A percentile compares a stretch with the other conserved stretches of the same genome.
These are phyloP conservation scores for Hirsutella thompsonii DNA, from an alignment of 2,329 filamentous ascomycete species.

Conservation along the genomic window DNA sequence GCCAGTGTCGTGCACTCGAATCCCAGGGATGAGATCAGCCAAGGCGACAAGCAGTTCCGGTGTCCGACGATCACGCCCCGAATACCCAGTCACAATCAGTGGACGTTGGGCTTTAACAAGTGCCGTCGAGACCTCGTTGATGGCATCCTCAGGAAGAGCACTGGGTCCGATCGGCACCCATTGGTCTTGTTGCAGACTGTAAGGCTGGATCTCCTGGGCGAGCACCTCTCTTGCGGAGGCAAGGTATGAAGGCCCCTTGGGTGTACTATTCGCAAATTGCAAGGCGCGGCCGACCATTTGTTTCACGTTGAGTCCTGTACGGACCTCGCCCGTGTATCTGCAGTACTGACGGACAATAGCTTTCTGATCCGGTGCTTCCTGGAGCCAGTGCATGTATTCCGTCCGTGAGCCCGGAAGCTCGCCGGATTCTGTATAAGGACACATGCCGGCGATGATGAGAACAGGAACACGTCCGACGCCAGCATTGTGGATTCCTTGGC, in stretches of 20 bases:
- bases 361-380: conserved; percentile 66
- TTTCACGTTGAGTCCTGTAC: conserved; percentile 68
- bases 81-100: conserved; percentile 54
- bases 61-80: conserved; percentile 50
- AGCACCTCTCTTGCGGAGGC: conserved; percentile 63
- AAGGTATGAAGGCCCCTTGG: conserved; percentile 64
- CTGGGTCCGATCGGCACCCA: conserved; percentile 57
- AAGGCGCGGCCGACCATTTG: conserved; percentile 72
- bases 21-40: conserved; percentile 48
- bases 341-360: conserved; percentile 70
- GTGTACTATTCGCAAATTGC: conserved; percentile 61
- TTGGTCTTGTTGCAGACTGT: conserved; percentile 40
- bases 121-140: conserved; percentile 42
- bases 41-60: conserved; percentile 49
- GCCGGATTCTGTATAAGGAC: conserved; percentile 55
- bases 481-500: conserved; percentile 62
- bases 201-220: conserved; percentile 65
- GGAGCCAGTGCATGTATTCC: conserved; percentile 72
- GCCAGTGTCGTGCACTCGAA: conserved; percentile 58
- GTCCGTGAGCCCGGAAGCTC: conserved; percentile 59
- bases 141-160: conserved; percentile 32
- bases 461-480: conserved; percentile 58
- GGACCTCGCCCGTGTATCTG: conserved; percentile 65
- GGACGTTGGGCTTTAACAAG: conserved; percentile 48
- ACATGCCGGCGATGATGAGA: conserved; percentile 62